Conservation (phyloP, 164 flowering plant genomes). For the Liriodendron chinense region DNA sequence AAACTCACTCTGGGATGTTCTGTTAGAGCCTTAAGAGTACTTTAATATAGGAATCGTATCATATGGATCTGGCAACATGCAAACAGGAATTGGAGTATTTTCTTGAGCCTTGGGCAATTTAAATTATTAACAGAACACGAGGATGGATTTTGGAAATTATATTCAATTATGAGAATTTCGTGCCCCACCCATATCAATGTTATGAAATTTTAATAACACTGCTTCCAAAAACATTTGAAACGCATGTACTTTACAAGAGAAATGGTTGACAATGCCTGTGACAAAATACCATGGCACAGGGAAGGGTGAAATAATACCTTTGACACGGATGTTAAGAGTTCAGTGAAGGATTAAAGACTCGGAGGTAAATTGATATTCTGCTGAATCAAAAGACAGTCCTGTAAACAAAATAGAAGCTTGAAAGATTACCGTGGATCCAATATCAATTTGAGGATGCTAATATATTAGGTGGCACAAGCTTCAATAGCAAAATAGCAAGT, state of each 20-base stretch:
- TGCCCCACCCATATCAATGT: not conserved
- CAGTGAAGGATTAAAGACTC: not conserved
- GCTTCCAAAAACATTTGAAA: not conserved
- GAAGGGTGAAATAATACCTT: not conserved
- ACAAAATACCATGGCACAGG: not conserved
- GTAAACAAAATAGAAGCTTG: not conserved
- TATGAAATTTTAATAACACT: not conserved
- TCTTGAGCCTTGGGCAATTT: not conserved
- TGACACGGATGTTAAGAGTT: not conserved
- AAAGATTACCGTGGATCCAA: not conserved
- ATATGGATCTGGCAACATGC: too few relatives aligned
- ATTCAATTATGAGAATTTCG: too few relatives aligned
- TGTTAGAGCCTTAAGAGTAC: too few relatives aligned
- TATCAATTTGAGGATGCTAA: not conserved
- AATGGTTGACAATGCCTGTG: not conserved
- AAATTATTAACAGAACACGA: not conserved
- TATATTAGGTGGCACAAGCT: not conserved
- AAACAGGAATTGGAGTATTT: too few relatives aligned
- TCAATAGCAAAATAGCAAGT: not conserved
- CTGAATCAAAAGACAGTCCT: not conserved
- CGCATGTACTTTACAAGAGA: not conserved
- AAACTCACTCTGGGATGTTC: too few relatives aligned
- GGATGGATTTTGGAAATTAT: not conserved
- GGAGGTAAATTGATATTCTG: not conserved
- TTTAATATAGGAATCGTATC: too few relatives aligned